These are phyloP conservation scores for Apocynum venetum DNA, from an alignment of 257 asterid genomes.

Conservation along the genomic window DNA sequence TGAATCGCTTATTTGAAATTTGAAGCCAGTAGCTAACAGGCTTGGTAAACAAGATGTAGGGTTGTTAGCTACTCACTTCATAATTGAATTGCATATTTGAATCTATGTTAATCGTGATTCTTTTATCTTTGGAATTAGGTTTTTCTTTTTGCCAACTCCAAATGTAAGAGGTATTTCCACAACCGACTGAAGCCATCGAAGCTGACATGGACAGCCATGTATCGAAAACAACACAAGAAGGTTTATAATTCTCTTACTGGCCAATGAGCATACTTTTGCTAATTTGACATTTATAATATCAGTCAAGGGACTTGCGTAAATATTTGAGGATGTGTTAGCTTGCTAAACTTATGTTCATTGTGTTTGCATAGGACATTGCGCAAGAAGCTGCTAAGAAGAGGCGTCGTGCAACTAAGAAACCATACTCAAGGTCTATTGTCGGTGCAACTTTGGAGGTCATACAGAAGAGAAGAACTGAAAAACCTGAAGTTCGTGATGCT, in stretches of 20 bases:
- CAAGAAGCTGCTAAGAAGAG: conserved; percentile 90
- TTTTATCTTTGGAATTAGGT: conserved; percentile 35
- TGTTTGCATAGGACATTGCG: conserved; percentile 48
- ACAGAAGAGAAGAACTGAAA: conserved; percentile 75
- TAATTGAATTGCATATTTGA: not conserved
- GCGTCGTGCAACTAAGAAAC: conserved; percentile 77
- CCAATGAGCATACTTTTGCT: not conserved
- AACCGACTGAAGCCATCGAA: conserved; percentile 82
- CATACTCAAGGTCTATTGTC: conserved; percentile 84
- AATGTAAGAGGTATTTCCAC: conserved; percentile 90
- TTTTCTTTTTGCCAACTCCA: conserved; percentile 71
- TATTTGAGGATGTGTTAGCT: not conserved
- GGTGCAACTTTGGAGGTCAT: conserved; percentile 91
- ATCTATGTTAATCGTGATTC: too few relatives aligned
- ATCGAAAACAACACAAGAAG: conserved; percentile 86
- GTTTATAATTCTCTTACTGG: conserved; percentile 15
- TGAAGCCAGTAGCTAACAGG: not conserved
- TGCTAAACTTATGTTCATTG: not conserved
- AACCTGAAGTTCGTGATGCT: conserved; percentile 91
- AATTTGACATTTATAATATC: not conserved
- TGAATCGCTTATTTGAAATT: not conserved
- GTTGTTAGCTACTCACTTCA: not conserved
- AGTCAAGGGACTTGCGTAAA: not conserved
- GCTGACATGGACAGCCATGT: conserved; percentile 88
- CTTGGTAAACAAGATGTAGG: not conserved